A percentile compares a stretch with the other conserved stretches of the same genome.
Evolutionary conservation across 2,329 filamentous ascomycete species (phyloP).

Genomic region (Gremmenia infestans): DNA sequence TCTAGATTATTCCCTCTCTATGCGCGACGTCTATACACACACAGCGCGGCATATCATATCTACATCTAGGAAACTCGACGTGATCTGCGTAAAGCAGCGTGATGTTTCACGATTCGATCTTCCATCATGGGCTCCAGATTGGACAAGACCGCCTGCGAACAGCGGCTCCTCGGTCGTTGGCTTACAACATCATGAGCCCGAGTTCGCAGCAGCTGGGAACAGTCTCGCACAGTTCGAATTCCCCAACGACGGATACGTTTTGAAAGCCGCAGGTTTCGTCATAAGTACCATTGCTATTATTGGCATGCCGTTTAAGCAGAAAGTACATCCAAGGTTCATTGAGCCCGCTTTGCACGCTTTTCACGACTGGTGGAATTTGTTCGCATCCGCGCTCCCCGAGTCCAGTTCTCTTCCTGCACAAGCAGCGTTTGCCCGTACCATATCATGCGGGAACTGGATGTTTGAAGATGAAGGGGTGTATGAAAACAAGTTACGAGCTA

Average conservation of each 20-base stretch:
- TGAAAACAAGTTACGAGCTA: slow-evolving; percentile 15
- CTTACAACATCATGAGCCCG: slow-evolving; percentile 20
- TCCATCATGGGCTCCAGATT: slow-evolving; percentile 26
- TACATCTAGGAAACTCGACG: slow-evolving; percentile 18
- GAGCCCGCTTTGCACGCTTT: slow-evolving; percentile 13
- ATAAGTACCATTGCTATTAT: slow-evolving; percentile 18
- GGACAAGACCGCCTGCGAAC: slow-evolving; percentile 17
- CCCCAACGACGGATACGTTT: slow-evolving; percentile 11
- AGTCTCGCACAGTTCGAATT: slow-evolving; percentile 15
- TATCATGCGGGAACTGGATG: slow-evolving; percentile 25
- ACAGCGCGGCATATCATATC: slow-evolving; percentile 24
- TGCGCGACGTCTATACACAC: slow-evolving; percentile 20
- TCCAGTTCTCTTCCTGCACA: slow-evolving; percentile 9
- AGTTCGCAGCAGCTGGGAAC: slow-evolving; percentile 19
- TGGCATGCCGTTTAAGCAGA: slow-evolving; percentile 15
- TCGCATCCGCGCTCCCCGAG: slow-evolving; percentile 5
- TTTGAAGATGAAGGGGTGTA: slow-evolving; percentile 13
- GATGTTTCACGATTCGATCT: slow-evolving; percentile 9
- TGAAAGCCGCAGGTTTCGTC: slow-evolving; percentile 18
- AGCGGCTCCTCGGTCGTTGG: slow-evolving; percentile 15
- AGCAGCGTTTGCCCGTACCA: slow-evolving; percentile 15
- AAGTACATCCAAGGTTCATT: slow-evolving; percentile 13
- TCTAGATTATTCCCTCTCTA: slow-evolving; percentile 21
- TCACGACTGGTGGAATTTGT: slow-evolving; percentile 26
- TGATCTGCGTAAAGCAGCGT: slow-evolving; percentile 26